phyloP scores from a whole-genome alignment of 805 yeast species.

The Candida boleticola region DNA sequence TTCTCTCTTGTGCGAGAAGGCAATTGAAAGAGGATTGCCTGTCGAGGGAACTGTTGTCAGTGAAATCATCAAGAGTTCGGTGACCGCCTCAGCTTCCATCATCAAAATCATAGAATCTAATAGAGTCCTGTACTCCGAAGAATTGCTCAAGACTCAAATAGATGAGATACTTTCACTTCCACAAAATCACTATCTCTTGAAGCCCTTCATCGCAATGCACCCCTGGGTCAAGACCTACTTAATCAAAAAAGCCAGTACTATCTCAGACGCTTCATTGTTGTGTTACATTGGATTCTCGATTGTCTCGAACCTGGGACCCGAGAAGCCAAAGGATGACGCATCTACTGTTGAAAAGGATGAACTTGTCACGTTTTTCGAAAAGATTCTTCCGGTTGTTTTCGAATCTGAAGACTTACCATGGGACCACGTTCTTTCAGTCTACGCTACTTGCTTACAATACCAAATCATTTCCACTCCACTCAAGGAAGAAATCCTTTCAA shows the following conservation, averaged over 20 bases:
- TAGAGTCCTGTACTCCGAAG: neutral
- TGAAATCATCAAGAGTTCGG: neutral
- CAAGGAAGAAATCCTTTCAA: neutral
- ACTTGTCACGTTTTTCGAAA: slow-evolving; percentile 8
- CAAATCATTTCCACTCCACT: neutral
- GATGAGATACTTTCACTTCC: slow-evolving; percentile 7
- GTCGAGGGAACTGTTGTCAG: neutral
- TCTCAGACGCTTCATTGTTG: slow-evolving; percentile 15
- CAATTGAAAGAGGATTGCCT: slow-evolving; percentile 1
- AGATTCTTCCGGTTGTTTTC: slow-evolving; percentile 13
- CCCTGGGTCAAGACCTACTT: slow-evolving; percentile 7
- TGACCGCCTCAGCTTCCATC: neutral
- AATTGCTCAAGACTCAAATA: slow-evolving; percentile 1
- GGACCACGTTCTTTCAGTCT: slow-evolving; percentile 9
- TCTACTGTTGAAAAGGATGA: neutral
- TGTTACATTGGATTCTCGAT: slow-evolving; percentile 19
- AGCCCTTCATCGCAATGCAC: slow-evolving; percentile 2
- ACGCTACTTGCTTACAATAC: neutral
- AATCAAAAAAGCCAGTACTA: slow-evolving; percentile 7
- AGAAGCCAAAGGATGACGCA: no score
- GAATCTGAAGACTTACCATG: slow-evolving; percentile 8
- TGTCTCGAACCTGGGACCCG: neutral
- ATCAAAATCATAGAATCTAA: neutral
- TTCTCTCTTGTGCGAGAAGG: slow-evolving; percentile 5
- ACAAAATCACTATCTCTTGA: slow-evolving; percentile 12